Evolutionary conservation across 305 asterid genomes (phyloP).

Genomic region (Solanum hybrid): DNA sequence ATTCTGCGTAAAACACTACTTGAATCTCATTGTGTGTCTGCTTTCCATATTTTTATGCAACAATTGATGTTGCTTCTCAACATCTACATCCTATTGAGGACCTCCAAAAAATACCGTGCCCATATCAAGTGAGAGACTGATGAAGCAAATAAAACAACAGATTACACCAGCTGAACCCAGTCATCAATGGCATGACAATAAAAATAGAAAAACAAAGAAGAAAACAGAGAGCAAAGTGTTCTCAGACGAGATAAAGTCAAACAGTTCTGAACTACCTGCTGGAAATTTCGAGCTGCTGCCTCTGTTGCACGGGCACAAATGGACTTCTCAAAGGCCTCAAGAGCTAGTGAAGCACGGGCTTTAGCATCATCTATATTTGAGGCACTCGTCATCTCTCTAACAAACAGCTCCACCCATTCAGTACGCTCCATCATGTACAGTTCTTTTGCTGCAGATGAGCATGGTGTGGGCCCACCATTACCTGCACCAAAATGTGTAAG

Average conservation of each 20-base stretch:
- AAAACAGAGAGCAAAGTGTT: neutral
- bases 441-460: conserved; percentile 28
- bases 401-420: conserved; percentile 92
- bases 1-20: neutral
- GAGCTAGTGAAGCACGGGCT: conserved; percentile 78
- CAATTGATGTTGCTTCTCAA: neutral
- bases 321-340: conserved; percentile 82
- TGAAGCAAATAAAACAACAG: neutral
- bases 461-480: conserved; percentile 31
- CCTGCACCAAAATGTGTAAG: conserved; percentile 20
- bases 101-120: neutral
- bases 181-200: neutral
- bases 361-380: conserved; percentile 77
- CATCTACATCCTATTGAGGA: neutral
- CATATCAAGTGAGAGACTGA: neutral
- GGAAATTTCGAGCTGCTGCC: conserved; percentile 19
- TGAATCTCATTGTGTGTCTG: neutral
- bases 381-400: conserved; percentile 69
- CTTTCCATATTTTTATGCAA: neutral
- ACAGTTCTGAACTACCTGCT: conserved; percentile 21
- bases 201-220: neutral
- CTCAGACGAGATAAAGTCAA: neutral
- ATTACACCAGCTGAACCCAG: neutral
- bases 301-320: conserved; percentile 39
- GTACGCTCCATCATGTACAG: conserved; percentile 48